Evolutionary conservation across 306 rosid species (phyloP).

Genomic region (Cicer yamashitae): DNA sequence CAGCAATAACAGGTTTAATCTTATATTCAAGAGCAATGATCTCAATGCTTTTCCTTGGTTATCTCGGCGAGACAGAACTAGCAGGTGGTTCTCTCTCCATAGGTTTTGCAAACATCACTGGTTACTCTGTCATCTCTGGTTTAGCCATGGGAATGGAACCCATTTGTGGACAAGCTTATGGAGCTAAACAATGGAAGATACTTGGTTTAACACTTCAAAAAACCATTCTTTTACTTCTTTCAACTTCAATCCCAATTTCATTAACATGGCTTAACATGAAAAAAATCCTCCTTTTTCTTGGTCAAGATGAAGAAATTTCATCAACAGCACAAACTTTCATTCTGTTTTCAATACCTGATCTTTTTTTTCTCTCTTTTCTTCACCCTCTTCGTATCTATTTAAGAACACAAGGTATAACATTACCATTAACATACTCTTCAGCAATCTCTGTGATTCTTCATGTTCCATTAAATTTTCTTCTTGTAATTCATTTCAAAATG

Average conservation of each 20-base stretch:
- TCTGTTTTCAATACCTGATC: slow-evolving; percentile 82
- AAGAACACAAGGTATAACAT: slow-evolving; percentile 77
- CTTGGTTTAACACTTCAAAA: slow-evolving; percentile 86
- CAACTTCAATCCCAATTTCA: slow-evolving; percentile 81
- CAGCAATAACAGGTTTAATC: slow-evolving; percentile 75
- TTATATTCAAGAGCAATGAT: slow-evolving; percentile 90
- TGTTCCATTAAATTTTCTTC: slow-evolving; percentile 78
- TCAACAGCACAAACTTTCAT: slow-evolving; percentile 82
- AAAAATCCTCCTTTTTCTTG: slow-evolving; percentile 72
- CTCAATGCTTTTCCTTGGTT: slow-evolving; percentile 92
- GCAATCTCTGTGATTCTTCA: slow-evolving; percentile 81
- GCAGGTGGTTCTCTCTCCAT: slow-evolving; percentile 96
- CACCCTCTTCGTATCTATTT: slow-evolving; percentile 88
- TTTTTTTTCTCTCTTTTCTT: slow-evolving; percentile 81
- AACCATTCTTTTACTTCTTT: slow-evolving; percentile 78
- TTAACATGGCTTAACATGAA: slow-evolving; percentile 85
- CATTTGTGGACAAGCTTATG: slow-evolving; percentile 92
- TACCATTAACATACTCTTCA: slow-evolving; percentile 80
- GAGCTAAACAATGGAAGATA: slow-evolving; percentile 79
- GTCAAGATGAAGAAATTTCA: slow-evolving; percentile 80
- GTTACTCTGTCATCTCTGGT: slow-evolving; percentile 95
- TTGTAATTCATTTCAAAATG: slow-evolving; percentile 69
- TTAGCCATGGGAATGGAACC: slow-evolving; percentile 99
- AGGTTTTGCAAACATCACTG: slow-evolving; percentile 95
- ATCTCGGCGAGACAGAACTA: slow-evolving; percentile 87